These are phyloP conservation scores for Flaveria bidentis DNA, from an alignment of 129 eudicot genomes.

Conservation along the genomic window DNA sequence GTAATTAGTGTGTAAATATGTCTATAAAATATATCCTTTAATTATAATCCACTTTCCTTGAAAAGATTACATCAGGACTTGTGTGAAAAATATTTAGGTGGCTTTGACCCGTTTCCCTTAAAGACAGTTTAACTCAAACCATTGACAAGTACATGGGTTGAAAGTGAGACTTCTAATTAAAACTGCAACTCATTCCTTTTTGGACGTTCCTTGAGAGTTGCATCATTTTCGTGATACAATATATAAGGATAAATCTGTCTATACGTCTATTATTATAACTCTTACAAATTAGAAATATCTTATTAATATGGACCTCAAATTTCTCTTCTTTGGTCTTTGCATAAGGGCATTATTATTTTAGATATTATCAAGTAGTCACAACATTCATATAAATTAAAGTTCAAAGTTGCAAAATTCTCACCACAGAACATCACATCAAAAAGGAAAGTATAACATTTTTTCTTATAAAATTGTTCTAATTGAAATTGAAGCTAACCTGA, in stretches of 20 bases:
- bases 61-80: background rate
- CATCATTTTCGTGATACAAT: background rate
- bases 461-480: conserved; percentile 11
- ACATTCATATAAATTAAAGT: background rate
- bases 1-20: background rate
- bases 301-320: background rate
- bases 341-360: background rate
- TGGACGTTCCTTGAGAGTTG: background rate
- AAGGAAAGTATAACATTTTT: background rate
- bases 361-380: background rate
- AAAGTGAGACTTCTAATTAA: too few relatives aligned
- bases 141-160: background rate
- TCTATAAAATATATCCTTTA: background rate
- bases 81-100: too few relatives aligned
- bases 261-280: background rate
- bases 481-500: conserved; percentile 49
- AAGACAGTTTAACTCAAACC: background rate
- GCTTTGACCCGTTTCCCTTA: background rate
- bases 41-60: background rate
- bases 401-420: conserved; percentile 10
- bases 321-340: background rate
- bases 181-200: background rate
- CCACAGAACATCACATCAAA: background rate
- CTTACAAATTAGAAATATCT: background rate
- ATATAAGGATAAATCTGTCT: background rate